phyloP scores from a whole-genome alignment of 495 filamentous ascomycete genomes.

The Letharia lupina region DNA sequence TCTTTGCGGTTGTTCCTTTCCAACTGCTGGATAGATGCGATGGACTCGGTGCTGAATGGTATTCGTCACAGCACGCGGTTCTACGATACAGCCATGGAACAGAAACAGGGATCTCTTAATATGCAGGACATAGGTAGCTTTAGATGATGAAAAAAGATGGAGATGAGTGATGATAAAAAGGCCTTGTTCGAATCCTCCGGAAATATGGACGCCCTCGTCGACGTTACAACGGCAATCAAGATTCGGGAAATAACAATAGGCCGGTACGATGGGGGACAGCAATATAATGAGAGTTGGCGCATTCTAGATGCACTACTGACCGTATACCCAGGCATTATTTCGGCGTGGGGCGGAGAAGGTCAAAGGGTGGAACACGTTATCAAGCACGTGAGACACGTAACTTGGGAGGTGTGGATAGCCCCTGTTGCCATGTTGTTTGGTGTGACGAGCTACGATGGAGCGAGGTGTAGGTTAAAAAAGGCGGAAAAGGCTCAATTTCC shows the following conservation, averaged over 20 bases:
- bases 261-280: neutral
- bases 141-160: neutral
- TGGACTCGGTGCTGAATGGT: neutral
- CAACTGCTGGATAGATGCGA: neutral
- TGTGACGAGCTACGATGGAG: neutral
- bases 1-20: neutral
- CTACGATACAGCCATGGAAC: neutral
- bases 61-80: no score
- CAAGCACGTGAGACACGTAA: neutral
- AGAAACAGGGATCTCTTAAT: no score
- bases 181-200: neutral
- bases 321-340: neutral
- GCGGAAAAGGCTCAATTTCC: neutral
- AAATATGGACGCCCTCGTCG: neutral
- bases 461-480: neutral
- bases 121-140: neutral
- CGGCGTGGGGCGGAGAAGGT: neutral
- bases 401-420: neutral
- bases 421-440: neutral
- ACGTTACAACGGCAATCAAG: neutral
- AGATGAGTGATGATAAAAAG: neutral
- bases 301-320: neutral
- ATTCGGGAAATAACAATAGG: neutral
- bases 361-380: neutral
- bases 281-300: neutral